Evolutionary conservation across 805 yeast genomes (phyloP).

Genomic region (Zygosaccharomyces gambellarensis): DNA sequence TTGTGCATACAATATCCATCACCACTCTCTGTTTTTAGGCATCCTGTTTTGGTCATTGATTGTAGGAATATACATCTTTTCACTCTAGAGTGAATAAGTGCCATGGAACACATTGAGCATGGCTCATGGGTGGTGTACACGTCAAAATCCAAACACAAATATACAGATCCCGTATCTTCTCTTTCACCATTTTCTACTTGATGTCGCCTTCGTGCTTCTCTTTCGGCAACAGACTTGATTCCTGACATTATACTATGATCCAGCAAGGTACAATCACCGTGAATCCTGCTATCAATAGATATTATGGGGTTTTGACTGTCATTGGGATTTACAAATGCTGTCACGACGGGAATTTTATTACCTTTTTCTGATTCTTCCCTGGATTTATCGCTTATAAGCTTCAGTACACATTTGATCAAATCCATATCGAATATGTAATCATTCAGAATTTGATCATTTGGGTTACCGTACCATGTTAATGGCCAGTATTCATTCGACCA

Average conservation of each 20-base stretch:
- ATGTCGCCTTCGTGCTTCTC: constrained; percentile 43
- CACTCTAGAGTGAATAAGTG: constrained; percentile 84
- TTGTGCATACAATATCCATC: constrained; percentile 71
- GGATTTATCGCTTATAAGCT: constrained; percentile 26
- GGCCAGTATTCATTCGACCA: constrained; percentile 86
- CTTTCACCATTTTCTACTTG: constrained; percentile 4
- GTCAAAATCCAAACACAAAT: constrained; percentile 70
- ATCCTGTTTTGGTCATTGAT: constrained; percentile 48
- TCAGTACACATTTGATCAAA: constrained; percentile 36
- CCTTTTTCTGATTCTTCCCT: constrained; percentile 14
- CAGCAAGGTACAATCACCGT: constrained; percentile 42
- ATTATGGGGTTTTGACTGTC: constrained; percentile 37
- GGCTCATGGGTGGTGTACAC: constrained; percentile 94
- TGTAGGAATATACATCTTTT: constrained; percentile 59
- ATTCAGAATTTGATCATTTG: constrained; percentile 63
- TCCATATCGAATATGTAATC: constrained; percentile 48
- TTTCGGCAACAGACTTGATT: constrained; percentile 56
- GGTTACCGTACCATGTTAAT: constrained; percentile 88
- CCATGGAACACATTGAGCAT: constrained; percentile 96
- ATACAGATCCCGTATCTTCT: constrained; percentile 31
- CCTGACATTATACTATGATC: constrained; percentile 75
- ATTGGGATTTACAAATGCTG: constrained; percentile 60
- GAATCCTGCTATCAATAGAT: constrained; percentile 39
- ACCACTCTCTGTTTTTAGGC: constrained; percentile 52
- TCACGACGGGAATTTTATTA: constrained; percentile 44